Conservation (phyloP, 164 flowering plant species). For the Litsea cubeba region DNA sequence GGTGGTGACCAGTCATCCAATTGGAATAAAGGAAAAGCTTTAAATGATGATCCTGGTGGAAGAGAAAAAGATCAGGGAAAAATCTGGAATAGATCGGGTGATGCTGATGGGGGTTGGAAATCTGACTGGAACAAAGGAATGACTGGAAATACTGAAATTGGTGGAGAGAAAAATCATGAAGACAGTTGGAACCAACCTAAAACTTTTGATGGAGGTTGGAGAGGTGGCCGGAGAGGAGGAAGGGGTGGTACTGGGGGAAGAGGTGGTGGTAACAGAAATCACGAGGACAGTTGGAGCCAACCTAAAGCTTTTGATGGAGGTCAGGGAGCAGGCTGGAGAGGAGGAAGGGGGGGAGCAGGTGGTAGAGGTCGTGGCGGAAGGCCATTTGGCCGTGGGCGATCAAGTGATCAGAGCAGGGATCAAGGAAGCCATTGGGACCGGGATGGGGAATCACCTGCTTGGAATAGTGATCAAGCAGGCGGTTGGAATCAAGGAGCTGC, state of each 20-base stretch:
- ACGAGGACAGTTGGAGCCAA: neutral
- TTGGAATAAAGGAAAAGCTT: constrained; percentile 29
- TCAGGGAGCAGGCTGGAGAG: neutral
- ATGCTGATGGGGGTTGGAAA: constrained; percentile 8
- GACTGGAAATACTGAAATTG: constrained; percentile 11
- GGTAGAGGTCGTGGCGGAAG: constrained; percentile 14
- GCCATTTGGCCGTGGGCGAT: constrained; percentile 12
- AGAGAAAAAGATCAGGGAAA: neutral
- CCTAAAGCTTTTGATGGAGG: too few species aligned
- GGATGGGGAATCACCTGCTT: constrained; percentile 6
- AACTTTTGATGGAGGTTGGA: constrained; percentile 12
- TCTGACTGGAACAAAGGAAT: constrained; percentile 19
- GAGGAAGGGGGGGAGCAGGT: neutral
- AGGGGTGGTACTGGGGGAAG: constrained; percentile 5
- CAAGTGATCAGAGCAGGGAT: constrained; percentile 9
- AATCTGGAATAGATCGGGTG: constrained; percentile 5
- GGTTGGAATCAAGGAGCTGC: constrained; percentile 15
- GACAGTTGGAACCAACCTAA: constrained; percentile 27
- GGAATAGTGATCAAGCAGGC: constrained; percentile 10
- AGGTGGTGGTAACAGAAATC: constrained; percentile 3
- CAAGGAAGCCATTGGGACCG: constrained; percentile 7
- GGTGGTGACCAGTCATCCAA: constrained; percentile 37
- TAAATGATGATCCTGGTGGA: constrained; percentile 15
- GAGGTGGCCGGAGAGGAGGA: constrained; percentile 10
- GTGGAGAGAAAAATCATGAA: constrained; percentile 29